Percentiles rank a stretch among this genome's conserved stretches.
Evolutionary conservation across 768 basidiomycete genomes (phyloP).

Genomic region (Asterophora parasitica): DNA sequence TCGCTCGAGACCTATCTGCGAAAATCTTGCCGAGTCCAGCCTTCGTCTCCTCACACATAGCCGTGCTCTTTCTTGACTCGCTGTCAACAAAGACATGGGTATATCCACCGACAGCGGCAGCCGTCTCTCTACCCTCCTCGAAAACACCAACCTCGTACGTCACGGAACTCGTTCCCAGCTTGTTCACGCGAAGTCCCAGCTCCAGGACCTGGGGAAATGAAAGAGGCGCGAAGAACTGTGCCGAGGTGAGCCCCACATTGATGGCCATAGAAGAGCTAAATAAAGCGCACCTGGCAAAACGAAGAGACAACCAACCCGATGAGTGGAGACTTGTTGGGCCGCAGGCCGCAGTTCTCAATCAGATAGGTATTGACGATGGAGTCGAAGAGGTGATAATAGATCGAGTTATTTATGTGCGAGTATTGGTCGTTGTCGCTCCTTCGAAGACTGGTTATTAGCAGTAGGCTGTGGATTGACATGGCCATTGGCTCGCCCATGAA

Average conservation of each 20-base stretch:
- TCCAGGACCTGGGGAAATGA: slow-evolving; percentile 71
- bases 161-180: slow-evolving; percentile 71
- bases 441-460: too few relatives aligned
- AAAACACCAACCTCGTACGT: slow-evolving; percentile 81
- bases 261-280: not conserved
- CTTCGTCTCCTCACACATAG: slow-evolving; percentile 38
- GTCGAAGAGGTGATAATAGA: slow-evolving; percentile 82
- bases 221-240: slow-evolving; percentile 66
- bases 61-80: slow-evolving; percentile 47
- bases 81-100: slow-evolving; percentile 83
- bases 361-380: slow-evolving; percentile 79
- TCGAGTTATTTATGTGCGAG: slow-evolving; percentile 73
- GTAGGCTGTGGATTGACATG: not conserved
- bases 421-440: slow-evolving; percentile 91
- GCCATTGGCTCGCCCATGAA: too few relatives aligned
- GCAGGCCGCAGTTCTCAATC: slow-evolving; percentile 54
- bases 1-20: slow-evolving; percentile 18
- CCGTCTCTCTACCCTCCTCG: slow-evolving; percentile 34
- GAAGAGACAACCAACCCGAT: slow-evolving; percentile 82
- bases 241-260: not conserved
- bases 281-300: slow-evolving; percentile 48
- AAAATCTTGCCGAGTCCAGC: slow-evolving; percentile 43
- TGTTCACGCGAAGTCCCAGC: slow-evolving; percentile 63
- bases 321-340: slow-evolving; percentile 43
- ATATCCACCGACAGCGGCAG: slow-evolving; percentile 53